Base-by-base conservation (phyloP, 2,329 filamentous ascomycete species). In the Alternaria tenuissima region DNA sequence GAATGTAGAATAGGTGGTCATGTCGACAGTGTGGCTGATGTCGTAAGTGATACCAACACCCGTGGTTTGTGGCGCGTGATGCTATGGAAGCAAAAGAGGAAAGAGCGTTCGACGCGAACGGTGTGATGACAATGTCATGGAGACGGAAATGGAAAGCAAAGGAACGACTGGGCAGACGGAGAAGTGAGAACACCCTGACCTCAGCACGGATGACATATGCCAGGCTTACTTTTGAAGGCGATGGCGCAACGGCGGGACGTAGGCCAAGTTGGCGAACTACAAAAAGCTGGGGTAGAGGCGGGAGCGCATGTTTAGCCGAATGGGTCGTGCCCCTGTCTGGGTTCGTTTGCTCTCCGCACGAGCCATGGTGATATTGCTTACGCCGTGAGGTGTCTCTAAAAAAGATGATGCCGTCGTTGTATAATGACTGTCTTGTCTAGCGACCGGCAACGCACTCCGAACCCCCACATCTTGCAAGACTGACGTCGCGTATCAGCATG, bases 371-470 rank as follows among this genome's bases (percentile, higher is more conserved):
- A 28, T 41, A 41, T 41, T 41, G 49, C 49, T 38, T 34, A 20
- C 16, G 20, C 43, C 42, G 32, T n/a, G 34, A 56, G 18, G 34
- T 22, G 18, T 41, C 22, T 24, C 12, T 34, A 43, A 30, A 24
- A 22, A 30, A 24, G n/a, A 14, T 20, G 6, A 14, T 14, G 5
- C 5, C 3, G 28, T 36, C 20, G 24, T 49, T 52, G 60, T 55
- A 49, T 61, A 18, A 38, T 7, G 46, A 24, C 20, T 4, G 32
- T 9, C 36, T 32, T 49, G 34, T 57, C 34, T 38, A 49, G 60
- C 49, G 32, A 51, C 32, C 64, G 64, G 65, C 59, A 56, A 28
- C 46, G 55, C 28, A 55, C 58, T 53, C 65, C 65, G 61, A 52
- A 28, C 43, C 46, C 46, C 46, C 46, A 49, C 46, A 38, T 49